Base-by-base conservation (phyloP, 2,329 filamentous ascomycete genomes). In the Calonectria pseudoturangicola region DNA sequence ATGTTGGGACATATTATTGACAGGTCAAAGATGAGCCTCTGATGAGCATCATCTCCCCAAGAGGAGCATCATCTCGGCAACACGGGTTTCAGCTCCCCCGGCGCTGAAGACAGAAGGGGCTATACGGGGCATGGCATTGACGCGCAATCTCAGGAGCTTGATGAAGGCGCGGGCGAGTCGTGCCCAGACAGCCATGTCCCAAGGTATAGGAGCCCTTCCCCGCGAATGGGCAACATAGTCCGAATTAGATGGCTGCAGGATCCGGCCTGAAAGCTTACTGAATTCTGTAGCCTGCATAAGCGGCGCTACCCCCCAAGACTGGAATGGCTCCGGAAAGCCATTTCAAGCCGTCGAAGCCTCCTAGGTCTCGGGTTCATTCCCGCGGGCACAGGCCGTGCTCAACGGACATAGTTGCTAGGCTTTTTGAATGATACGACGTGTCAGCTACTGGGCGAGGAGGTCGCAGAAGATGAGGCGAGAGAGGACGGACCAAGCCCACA, bases 261-360 rank as follows among this genome's bases (percentile, higher is more conserved):
- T 74, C 72, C 75, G 73, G 71, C 68, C 67, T 70, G 69, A 74
- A 60, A 69, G 71, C 73, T 73, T 76, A 56, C 78, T 77, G 73
- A 69, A 76, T 75, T 74, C 64, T 79, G 74, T 70, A 80, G 74
- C 73, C 65, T 80, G 81, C 81, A 82, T 82, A 79, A 81, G 79
- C 79, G 77, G 76, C 78, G 73, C 76, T 76, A 75, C 75, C 73
- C 63, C 72, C 65, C 39, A 58, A 28, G 66, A 51, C 66, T 64
- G 63, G 66, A 54, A 25, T 71, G 68, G 67, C 72, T 66, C 69
- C 75, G 71, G 67, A 66, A 48, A 41, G 47, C 27, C 68, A 70
- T 71, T 73, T 54, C 54, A 63, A 13, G 48, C 67, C 68, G 60
- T 68, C 68, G 47, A 71, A 48, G 72, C 73, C 54, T 68, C 30